Percentiles rank a stretch among this genome's conserved stretches.
Conservation (phyloP, 495 filamentous ascomycete genomes). For the Corynascus novoguineensis region DNA sequence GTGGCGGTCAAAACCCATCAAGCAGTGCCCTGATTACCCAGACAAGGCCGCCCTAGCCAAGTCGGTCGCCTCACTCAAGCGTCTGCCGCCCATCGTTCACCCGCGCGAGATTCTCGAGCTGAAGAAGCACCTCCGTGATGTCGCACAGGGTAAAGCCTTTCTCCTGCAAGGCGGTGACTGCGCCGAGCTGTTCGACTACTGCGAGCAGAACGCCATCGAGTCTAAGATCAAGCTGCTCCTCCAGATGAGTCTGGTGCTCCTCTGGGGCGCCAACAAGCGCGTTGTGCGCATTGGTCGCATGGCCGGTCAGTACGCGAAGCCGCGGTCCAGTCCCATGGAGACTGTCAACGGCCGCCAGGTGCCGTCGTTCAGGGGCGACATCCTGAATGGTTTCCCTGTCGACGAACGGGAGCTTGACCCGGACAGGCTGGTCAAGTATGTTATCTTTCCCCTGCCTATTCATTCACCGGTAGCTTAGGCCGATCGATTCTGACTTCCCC, state of each 20-base stretch:
- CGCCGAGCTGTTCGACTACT: slow-evolving; percentile 96
- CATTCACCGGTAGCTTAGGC: too few species aligned
- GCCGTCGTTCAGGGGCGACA: slow-evolving; percentile 89
- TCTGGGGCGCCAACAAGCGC: slow-evolving; percentile 84
- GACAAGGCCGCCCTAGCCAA: slow-evolving; percentile 58
- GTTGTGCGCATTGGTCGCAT: slow-evolving; percentile 93
- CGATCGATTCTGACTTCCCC: too few species aligned
- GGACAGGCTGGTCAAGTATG: slow-evolving; percentile 64
- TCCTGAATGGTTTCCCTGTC: slow-evolving; percentile 78
- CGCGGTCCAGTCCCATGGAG: slow-evolving; percentile 83
- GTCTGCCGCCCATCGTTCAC: slow-evolving; percentile 84
- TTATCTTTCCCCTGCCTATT: not conserved
- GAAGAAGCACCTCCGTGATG: slow-evolving; percentile 70
- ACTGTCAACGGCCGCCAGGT: slow-evolving; percentile 71
- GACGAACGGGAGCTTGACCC: slow-evolving; percentile 75
- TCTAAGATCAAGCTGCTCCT: slow-evolving; percentile 93
- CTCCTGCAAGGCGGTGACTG: slow-evolving; percentile 96
- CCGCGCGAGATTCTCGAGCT: slow-evolving; percentile 77
- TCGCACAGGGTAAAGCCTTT: slow-evolving; percentile 87
- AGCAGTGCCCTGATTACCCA: slow-evolving; percentile 79
- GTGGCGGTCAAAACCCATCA: slow-evolving; percentile 87
- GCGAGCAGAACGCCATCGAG: slow-evolving; percentile 80
- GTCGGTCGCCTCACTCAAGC: slow-evolving; percentile 63
- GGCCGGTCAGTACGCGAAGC: slow-evolving; percentile 96
- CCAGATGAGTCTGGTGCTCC: slow-evolving; percentile 91